These are phyloP conservation scores for Allomyces macrogynus DNA, from an alignment of 192 early-diverging fungal species.

Conservation along the genomic window DNA sequence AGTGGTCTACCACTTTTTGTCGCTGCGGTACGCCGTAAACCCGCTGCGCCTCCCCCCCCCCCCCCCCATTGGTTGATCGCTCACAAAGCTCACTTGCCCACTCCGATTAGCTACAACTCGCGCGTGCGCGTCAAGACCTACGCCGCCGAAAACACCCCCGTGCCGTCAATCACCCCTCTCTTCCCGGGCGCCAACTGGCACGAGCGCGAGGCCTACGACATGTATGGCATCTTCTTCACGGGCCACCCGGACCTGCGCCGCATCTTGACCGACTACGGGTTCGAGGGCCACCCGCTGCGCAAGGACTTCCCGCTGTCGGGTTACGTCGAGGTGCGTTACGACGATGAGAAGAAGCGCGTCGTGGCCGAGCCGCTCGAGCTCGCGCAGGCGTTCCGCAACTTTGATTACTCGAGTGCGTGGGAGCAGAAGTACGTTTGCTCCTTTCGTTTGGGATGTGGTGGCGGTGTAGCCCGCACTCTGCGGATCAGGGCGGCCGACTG, in stretches of 20 bases:
- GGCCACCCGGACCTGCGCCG: slow-evolving; percentile 89
- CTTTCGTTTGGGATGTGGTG: too few relatives aligned
- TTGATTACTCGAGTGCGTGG: slow-evolving; percentile 92
- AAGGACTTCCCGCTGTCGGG: slow-evolving; percentile 98
- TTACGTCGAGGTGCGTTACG: slow-evolving; percentile 94
- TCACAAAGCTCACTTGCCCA: too few relatives aligned
- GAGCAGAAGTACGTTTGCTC: slow-evolving; percentile 33
- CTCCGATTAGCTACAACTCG: slow-evolving; percentile 50
- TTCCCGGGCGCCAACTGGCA: slow-evolving; percentile 86
- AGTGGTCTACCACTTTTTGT: slow-evolving; percentile 83
- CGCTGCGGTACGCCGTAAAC: slow-evolving; percentile 38
- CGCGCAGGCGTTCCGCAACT: slow-evolving; percentile 86
- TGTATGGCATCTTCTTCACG: slow-evolving; percentile 93
- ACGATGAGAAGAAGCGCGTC: slow-evolving; percentile 95
- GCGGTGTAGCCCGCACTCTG: too few relatives aligned
- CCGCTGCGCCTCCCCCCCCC: too few relatives aligned
- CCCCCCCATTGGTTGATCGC: too few relatives aligned
- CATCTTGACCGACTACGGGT: slow-evolving; percentile 96
- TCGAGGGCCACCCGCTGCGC: slow-evolving; percentile 81
- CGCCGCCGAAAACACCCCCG: slow-evolving; percentile 72
- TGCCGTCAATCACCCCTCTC: slow-evolving; percentile 64
- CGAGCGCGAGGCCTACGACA: slow-evolving; percentile 95
- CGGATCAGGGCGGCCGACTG: not conserved
- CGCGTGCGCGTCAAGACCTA: slow-evolving; percentile 97
- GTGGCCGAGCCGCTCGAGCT: slow-evolving; percentile 90